Percentiles rank a stretch among this genome's conserved stretches.
These are phyloP conservation scores for Ambrosia hybrid DNA, from an alignment of 140 eudicot genomes.

Conservation along the genomic window DNA sequence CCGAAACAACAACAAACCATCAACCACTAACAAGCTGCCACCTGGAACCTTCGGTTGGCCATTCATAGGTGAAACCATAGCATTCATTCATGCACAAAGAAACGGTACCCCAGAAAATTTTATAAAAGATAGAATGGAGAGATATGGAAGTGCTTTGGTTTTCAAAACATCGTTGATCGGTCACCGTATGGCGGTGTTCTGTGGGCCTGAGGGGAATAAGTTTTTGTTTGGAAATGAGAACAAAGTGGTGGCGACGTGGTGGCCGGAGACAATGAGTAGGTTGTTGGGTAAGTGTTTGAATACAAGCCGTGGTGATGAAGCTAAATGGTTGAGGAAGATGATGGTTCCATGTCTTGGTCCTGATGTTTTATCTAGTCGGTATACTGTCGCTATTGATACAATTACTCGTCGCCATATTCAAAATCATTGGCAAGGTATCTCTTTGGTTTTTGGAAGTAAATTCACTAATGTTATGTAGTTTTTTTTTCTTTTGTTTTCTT, in stretches of 20 bases:
- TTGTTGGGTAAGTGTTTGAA: slow-evolving; percentile 33
- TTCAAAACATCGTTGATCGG: slow-evolving; percentile 53
- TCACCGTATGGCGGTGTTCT: slow-evolving; percentile 46
- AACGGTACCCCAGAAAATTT: slow-evolving; percentile 45
- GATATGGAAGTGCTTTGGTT: slow-evolving; percentile 27
- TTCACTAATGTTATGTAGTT: too few species aligned
- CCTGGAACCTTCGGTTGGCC: slow-evolving; percentile 72
- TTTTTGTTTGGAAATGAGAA: slow-evolving; percentile 62
- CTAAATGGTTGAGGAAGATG: slow-evolving; percentile 41
- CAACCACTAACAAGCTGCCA: slow-evolving; percentile 34
- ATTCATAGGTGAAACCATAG: slow-evolving; percentile 47
- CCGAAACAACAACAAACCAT: background rate
- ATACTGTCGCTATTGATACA: slow-evolving; percentile 38
- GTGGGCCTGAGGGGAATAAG: slow-evolving; percentile 63
- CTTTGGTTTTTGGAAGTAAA: background rate
- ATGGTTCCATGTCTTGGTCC: slow-evolving; percentile 18
- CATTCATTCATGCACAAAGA: slow-evolving; percentile 24
- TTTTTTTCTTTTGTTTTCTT: too few species aligned
- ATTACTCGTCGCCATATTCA: slow-evolving; percentile 51
- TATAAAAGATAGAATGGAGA: slow-evolving; percentile 38
- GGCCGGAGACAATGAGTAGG: slow-evolving; percentile 31
- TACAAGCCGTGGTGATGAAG: slow-evolving; percentile 31
- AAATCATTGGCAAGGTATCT: slow-evolving; percentile 56
- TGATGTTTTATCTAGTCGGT: slow-evolving; percentile 27
- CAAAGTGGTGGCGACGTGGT: slow-evolving; percentile 39